Base-by-base conservation (phyloP, 768 basidiomycete genomes). In the Leucocoprinus birnbaumii region DNA sequence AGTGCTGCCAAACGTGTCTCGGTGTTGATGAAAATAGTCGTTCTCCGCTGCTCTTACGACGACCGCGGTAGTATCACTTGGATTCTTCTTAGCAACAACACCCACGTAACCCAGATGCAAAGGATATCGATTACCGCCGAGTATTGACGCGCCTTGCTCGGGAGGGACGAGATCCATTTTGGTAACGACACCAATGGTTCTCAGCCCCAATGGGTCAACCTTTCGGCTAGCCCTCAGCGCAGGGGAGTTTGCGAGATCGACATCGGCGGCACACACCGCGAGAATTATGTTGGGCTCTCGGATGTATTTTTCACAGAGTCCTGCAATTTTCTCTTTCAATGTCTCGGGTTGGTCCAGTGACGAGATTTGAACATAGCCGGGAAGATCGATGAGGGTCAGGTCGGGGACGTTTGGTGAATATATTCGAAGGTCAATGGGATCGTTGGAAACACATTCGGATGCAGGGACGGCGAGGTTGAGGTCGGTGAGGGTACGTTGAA, bases 281-380 rank as follows among this genome's bases (percentile, higher is more conserved):
- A 99, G 83, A 62, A 98, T 89, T 69, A 99, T 94, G 69, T 99
- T 99, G n/a, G 97, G 96, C 67, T 98, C 94, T n/a, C 91, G 85
- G 63, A 99, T 99, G 69, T 99, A 99, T 66, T 87, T 91, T 54
- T 98, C 97, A 71, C 97, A 98, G 0, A 99, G 76, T 8, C 67
- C 63, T 0, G 89, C 76, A 58, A 99, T 96, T 70, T 98, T 96
- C 65, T 96, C 93, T 67, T 93, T 97, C 58, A 99, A 80, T 18
- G 80, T 77, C 59, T 98, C 95, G 0, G 97, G 97, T 66, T 99
- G 97, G 73, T 99, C 96, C 73, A 98, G 73, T 43, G 91, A 94
- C 3, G 91, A 78, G 41, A 98, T 90, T 66, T 99, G 96, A 55
- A 99, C 86, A 69, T 99, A 99, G 2, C 97, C 97, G 1, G 97